These are phyloP conservation scores for Fusarium paranaense DNA, from an alignment of 2,329 filamentous ascomycete species.

Conservation along the genomic window DNA sequence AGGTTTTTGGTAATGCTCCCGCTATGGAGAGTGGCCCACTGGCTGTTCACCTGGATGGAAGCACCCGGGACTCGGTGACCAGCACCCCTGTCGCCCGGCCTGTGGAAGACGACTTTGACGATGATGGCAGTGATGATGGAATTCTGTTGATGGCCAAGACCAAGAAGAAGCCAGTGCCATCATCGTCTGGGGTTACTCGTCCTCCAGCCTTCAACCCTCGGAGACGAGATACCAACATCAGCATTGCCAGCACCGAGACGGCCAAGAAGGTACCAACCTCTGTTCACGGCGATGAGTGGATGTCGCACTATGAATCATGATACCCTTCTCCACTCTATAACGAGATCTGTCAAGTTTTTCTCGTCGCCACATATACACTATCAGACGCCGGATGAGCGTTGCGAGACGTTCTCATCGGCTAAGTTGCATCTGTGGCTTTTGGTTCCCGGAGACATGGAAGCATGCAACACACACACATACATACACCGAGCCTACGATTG, in stretches of 20 bases:
- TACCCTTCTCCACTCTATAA: slow-evolving; percentile 35
- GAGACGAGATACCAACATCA: slow-evolving; percentile 70
- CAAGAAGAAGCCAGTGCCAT: slow-evolving; percentile 56
- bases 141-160: slow-evolving; percentile 65
- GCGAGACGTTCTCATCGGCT: slow-evolving; percentile 16
- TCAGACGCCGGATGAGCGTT: slow-evolving; percentile 33
- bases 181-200: slow-evolving; percentile 21
- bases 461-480: slow-evolving; percentile 15
- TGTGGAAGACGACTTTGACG: slow-evolving; percentile 57
- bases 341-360: slow-evolving; percentile 28
- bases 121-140: slow-evolving; percentile 66
- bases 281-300: slow-evolving; percentile 50
- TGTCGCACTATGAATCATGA: slow-evolving; percentile 42
- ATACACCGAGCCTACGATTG: slow-evolving; percentile 14
- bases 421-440: slow-evolving; percentile 28
- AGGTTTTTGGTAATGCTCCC: slow-evolving; percentile 48
- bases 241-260: slow-evolving; percentile 71
- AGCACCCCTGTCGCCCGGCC: slow-evolving; percentile 44
- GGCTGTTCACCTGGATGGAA: slow-evolving; percentile 43
- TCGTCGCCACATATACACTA: slow-evolving; percentile 31
- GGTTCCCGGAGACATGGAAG: slow-evolving; percentile 33
- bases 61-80: slow-evolving; percentile 37
- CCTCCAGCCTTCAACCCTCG: slow-evolving; percentile 52
- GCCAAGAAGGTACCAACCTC: slow-evolving; percentile 65
- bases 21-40: slow-evolving; percentile 50